A percentile compares a stretch with the other conserved stretches of the same genome.
These are phyloP conservation scores for Cercospora sp. DNA, from an alignment of 2,329 filamentous ascomycete species.

Conservation along the genomic window DNA sequence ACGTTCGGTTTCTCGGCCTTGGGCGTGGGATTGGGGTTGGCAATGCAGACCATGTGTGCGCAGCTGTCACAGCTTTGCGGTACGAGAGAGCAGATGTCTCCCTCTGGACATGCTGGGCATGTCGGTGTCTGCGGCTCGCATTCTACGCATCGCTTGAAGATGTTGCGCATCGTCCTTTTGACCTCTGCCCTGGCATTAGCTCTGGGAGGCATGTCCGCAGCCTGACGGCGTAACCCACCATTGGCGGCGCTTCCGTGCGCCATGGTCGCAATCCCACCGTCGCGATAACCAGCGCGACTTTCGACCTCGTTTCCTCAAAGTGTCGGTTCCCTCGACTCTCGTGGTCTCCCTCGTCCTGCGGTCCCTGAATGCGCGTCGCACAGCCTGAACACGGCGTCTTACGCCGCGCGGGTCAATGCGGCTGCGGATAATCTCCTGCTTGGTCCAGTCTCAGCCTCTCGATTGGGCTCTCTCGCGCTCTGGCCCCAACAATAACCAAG, in stretches of 20 bases:
- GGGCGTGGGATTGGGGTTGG: conserved; percentile 42
- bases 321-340: neutral
- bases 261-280: conserved; percentile 2
- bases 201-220: neutral
- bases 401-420: conserved; percentile 1
- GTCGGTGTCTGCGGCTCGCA: conserved; percentile 56
- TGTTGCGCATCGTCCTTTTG: conserved; percentile 34
- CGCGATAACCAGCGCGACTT: neutral
- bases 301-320: neutral
- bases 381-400: neutral
- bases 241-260: conserved; percentile 12
- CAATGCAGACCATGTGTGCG: conserved; percentile 58
- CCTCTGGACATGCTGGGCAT: conserved; percentile 60
- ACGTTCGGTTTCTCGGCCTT: conserved; percentile 60
- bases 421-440: conserved; percentile 7
- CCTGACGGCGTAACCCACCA: conserved; percentile 2
- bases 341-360: neutral
- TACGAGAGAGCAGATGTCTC: conserved; percentile 61
- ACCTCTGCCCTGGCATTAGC: conserved; percentile 17
- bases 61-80: conserved; percentile 62
- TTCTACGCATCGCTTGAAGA: conserved; percentile 62
- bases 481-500: neutral
- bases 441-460: neutral
- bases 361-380: conserved; percentile 3
- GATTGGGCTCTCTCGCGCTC: neutral